phyloP scores from a whole-genome alignment of 495 filamentous ascomycete species.

The Aspergillus haitiensis region DNA sequence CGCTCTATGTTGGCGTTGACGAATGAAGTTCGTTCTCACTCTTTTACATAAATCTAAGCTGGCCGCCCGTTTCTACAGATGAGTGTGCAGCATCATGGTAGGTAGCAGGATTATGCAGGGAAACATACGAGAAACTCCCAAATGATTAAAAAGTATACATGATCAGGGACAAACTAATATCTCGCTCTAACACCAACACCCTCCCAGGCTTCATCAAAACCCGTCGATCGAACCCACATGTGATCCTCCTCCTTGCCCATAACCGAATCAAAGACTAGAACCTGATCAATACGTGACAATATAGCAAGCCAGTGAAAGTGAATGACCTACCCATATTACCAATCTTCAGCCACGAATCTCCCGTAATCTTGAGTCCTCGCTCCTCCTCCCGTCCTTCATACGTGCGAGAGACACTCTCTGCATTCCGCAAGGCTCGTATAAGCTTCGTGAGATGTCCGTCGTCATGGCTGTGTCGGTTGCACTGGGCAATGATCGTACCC shows the following conservation, averaged over 20 bases:
- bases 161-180: background rate
- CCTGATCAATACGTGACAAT: background rate
- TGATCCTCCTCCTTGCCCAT: background rate
- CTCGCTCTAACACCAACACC: slow-evolving; percentile 8
- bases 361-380: slow-evolving; percentile 55
- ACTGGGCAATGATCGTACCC: slow-evolving; percentile 56
- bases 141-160: no score
- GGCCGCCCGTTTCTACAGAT: no score
- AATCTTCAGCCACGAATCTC: slow-evolving; percentile 69
- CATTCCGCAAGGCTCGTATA: slow-evolving; percentile 63
- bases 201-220: slow-evolving; percentile 17
- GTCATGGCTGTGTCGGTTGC: slow-evolving; percentile 55
- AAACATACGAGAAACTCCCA: no score
- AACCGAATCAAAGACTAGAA: slow-evolving; percentile 13
- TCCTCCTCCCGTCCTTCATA: slow-evolving; percentile 44
- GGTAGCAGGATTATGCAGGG: no score
- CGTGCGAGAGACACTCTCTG: slow-evolving; percentile 46
- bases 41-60: no score
- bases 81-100: no score
- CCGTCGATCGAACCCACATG: slow-evolving; percentile 16
- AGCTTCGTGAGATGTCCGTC: slow-evolving; percentile 81
- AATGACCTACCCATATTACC: slow-evolving; percentile 42
- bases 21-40: no score
- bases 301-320: background rate
- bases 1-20: no score